phyloP scores from a whole-genome alignment of 192 early-diverging fungal species.

The Entomortierella parvispora region DNA sequence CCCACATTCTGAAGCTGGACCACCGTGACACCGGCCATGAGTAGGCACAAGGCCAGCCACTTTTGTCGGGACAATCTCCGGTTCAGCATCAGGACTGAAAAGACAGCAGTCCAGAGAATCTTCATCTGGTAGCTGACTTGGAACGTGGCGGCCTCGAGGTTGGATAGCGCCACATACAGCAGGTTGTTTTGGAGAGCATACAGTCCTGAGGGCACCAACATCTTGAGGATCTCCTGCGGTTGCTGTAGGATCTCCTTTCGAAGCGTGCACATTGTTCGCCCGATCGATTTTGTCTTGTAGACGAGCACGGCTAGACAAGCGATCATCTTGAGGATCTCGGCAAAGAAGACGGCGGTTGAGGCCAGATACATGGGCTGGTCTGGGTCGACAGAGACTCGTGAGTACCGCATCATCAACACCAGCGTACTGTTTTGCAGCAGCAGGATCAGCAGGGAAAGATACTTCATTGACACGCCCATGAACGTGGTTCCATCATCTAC shows the following conservation, averaged over 20 bases:
- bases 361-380: slow-evolving; percentile 80
- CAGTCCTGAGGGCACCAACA: slow-evolving; percentile 80
- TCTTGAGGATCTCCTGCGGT: slow-evolving; percentile 74
- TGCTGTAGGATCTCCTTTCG: slow-evolving; percentile 67
- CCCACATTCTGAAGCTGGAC: slow-evolving; percentile 76
- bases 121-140: slow-evolving; percentile 94
- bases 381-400: slow-evolving; percentile 68
- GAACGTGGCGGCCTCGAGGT: slow-evolving; percentile 88
- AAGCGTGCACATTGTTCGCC: slow-evolving; percentile 52
- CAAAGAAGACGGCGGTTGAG: slow-evolving; percentile 92
- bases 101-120: slow-evolving; percentile 89
- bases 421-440: slow-evolving; percentile 90
- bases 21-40: slow-evolving; percentile 84
- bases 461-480: slow-evolving; percentile 79
- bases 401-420: slow-evolving; percentile 94
- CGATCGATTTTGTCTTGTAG: slow-evolving; percentile 55
- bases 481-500: slow-evolving; percentile 42
- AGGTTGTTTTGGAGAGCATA: slow-evolving; percentile 91
- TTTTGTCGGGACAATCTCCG: slow-evolving; percentile 68
- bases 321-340: slow-evolving; percentile 86
- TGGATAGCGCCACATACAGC: slow-evolving; percentile 80
- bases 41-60: slow-evolving; percentile 78
- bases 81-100: slow-evolving; percentile 80
- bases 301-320: slow-evolving; percentile 60
- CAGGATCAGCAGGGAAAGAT: slow-evolving; percentile 85